Base-by-base conservation (phyloP, 139 green algal species). In the Auxenochlorella protothecoides region DNA sequence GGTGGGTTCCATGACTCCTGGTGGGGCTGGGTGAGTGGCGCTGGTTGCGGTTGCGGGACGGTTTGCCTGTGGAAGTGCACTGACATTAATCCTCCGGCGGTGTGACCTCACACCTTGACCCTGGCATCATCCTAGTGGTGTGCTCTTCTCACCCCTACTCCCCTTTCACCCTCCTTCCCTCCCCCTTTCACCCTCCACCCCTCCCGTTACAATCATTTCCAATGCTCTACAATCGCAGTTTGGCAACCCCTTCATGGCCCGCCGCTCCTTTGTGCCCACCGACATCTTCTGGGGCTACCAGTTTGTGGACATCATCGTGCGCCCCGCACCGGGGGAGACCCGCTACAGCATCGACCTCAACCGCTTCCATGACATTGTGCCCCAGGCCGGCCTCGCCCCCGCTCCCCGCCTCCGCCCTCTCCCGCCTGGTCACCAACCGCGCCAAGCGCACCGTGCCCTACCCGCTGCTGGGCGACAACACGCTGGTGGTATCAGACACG, bases 211-310 rank as follows among this genome's bases (percentile, higher is more conserved):
- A 44, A 44, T 44, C 27, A 44, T 44, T 44, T 44, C 27, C 27
- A 44, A 44, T 44, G 27, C 27, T 44, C 27, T 44, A 44, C 27
- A 44, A 44, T 44, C 27, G 4, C 70, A 74, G 73, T 80, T 91
- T 73, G 90, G 87, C 65, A 87, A 92, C 71, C 85, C 77, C 44
- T 96, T 96, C 84, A 92, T 88, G 80, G 79, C 84, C 2, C 79
- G 89, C 5, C 85, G 85, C 75, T 91, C 82, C 55, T 96, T 93
- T 78, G 74, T 93, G 72, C 83, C 89, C 13, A 69, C 65, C 7
- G 88, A 96, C 76, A 85, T 96, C 9, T 80, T 88, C 76, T 95
- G 88, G 88, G 90, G 90, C 65, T 79, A 92, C 79, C 59, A 83
- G 68, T 88, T 88, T 63, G 53, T 55, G 14, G 78, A 75, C 61